phyloP scores from a whole-genome alignment of 2,329 filamentous ascomycete species.

The Helminthosporium solani region DNA sequence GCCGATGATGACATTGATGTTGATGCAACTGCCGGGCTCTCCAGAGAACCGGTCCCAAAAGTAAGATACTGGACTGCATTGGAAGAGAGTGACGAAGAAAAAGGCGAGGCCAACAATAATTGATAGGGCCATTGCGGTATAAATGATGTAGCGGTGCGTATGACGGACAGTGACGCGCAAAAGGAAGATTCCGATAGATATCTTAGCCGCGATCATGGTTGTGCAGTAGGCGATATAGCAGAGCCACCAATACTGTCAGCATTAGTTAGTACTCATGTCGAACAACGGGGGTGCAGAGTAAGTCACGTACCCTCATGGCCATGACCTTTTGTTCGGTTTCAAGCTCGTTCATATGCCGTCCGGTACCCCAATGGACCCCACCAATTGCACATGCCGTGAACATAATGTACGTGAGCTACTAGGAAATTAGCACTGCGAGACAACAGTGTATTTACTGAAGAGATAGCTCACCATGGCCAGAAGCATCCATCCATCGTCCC shows the following conservation, averaged over 20 bases:
- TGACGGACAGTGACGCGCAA: slow-evolving; percentile 34
- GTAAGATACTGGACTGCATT: slow-evolving; percentile 52
- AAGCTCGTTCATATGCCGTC: slow-evolving; percentile 31
- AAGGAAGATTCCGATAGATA: slow-evolving; percentile 38
- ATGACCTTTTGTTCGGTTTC: slow-evolving; percentile 22
- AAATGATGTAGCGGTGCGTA: slow-evolving; percentile 41
- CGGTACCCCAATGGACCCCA: slow-evolving; percentile 35
- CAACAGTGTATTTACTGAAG: not conserved
- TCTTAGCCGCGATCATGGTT: slow-evolving; percentile 35
- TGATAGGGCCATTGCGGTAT: slow-evolving; percentile 36
- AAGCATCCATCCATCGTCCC: slow-evolving; percentile 39
- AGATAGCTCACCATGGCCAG: slow-evolving; percentile 24
- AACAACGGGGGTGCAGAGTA: not conserved
- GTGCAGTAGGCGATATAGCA: slow-evolving; percentile 38
- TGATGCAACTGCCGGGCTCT: slow-evolving; percentile 47
- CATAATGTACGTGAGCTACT: slow-evolving; percentile 27
- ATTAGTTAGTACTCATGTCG: not conserved
- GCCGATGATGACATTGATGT: slow-evolving; percentile 43
- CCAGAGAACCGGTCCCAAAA: slow-evolving; percentile 51
- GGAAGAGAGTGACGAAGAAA: slow-evolving; percentile 53
- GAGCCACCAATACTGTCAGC: slow-evolving; percentile 38
- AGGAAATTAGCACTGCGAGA: slow-evolving; percentile 3
- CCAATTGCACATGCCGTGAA: slow-evolving; percentile 34
- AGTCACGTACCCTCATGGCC: slow-evolving; percentile 29
- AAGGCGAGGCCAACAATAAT: slow-evolving; percentile 42